Percentiles rank a stretch among this genome's conserved stretches.
These are phyloP conservation scores for Gypsophila paniculata DNA, from an alignment of 179 eudicot species.

Conservation along the genomic window DNA sequence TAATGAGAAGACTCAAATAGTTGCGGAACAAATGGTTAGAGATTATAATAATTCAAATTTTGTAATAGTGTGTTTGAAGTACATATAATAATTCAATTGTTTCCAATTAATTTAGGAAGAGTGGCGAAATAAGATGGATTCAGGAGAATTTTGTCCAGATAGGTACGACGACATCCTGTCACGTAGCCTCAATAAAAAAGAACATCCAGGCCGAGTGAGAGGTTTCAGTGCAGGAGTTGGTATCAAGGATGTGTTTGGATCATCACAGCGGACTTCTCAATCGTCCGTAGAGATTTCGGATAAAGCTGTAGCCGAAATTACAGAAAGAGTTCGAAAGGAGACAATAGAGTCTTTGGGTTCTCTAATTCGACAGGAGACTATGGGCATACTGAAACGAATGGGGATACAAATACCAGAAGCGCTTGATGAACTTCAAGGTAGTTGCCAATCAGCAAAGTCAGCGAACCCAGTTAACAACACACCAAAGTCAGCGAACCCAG, in stretches of 20 bases:
- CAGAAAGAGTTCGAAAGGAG: not conserved
- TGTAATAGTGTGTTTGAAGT: not conserved
- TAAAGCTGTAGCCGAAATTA: not conserved
- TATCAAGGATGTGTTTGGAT: not conserved
- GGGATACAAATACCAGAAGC: not conserved
- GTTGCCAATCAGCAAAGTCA: not conserved
- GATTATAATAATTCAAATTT: not conserved
- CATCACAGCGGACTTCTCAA: slow-evolving; percentile 5
- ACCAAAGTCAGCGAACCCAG: not conserved
- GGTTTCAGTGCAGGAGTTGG: not conserved
- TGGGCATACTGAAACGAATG: not conserved
- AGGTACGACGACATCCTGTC: too few relatives aligned
- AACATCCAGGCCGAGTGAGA: slow-evolving; percentile 1
- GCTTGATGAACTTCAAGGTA: slow-evolving; percentile 2
- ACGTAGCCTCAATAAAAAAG: not conserved
- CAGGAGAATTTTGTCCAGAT: not conserved
- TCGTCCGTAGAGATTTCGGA: not conserved
- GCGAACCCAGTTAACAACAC: not conserved
- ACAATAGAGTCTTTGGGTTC: not conserved
- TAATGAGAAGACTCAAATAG: slow-evolving; percentile 8
- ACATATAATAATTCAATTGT: not conserved
- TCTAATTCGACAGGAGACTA: not conserved
- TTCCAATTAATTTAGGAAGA: not conserved
- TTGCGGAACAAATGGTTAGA: not conserved
- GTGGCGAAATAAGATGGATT: not conserved